Percentiles rank a stretch among this genome's conserved stretches.
These are phyloP conservation scores for Boletus albobrunnescens DNA, from an alignment of 1,284 basidiomycete genomes.

Conservation along the genomic window DNA sequence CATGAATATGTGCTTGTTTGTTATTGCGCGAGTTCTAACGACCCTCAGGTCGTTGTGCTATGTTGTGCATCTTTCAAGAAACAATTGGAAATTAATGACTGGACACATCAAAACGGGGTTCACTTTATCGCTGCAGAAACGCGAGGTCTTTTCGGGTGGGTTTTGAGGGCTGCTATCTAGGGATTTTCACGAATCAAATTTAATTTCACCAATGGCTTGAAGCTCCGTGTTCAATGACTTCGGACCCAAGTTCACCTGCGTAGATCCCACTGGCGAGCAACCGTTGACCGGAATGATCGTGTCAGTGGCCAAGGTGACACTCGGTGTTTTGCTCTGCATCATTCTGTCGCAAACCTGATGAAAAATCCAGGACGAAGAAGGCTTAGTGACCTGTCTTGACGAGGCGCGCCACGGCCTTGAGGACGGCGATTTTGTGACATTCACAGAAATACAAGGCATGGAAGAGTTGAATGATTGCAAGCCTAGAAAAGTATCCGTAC, in stretches of 20 bases:
- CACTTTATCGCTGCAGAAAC: slow-evolving; percentile 93
- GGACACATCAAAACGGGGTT: slow-evolving; percentile 84
- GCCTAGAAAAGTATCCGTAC: slow-evolving; percentile 89
- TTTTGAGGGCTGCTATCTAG: background rate
- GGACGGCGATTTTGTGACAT: slow-evolving; percentile 97
- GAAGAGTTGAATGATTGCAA: slow-evolving; percentile 85
- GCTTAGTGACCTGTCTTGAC: slow-evolving; percentile 92
- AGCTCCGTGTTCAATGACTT: slow-evolving; percentile 97
- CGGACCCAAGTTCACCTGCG: slow-evolving; percentile 89
- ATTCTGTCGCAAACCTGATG: slow-evolving; percentile 4
- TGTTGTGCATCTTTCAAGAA: slow-evolving; percentile 76
- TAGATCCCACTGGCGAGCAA: slow-evolving; percentile 94
- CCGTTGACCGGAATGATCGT: slow-evolving; percentile 95
- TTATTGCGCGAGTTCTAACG: slow-evolving; percentile 3
- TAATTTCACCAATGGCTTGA: slow-evolving; percentile 23
- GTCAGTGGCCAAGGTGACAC: slow-evolving; percentile 71
- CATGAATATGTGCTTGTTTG: background rate
- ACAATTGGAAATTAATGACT: slow-evolving; percentile 94
- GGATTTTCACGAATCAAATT: background rate
- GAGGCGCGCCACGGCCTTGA: slow-evolving; percentile 97
- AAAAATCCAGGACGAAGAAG: slow-evolving; percentile 67
- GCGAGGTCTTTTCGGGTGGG: slow-evolving; percentile 90
- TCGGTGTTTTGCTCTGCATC: slow-evolving; percentile 9
- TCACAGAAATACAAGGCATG: slow-evolving; percentile 98
- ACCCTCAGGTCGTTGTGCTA: slow-evolving; percentile 81